A percentile compares a stretch with the other conserved stretches of the same genome.
These are phyloP conservation scores for Cordyceps farinosa DNA, from an alignment of 2,329 filamentous ascomycete species.

Conservation along the genomic window DNA sequence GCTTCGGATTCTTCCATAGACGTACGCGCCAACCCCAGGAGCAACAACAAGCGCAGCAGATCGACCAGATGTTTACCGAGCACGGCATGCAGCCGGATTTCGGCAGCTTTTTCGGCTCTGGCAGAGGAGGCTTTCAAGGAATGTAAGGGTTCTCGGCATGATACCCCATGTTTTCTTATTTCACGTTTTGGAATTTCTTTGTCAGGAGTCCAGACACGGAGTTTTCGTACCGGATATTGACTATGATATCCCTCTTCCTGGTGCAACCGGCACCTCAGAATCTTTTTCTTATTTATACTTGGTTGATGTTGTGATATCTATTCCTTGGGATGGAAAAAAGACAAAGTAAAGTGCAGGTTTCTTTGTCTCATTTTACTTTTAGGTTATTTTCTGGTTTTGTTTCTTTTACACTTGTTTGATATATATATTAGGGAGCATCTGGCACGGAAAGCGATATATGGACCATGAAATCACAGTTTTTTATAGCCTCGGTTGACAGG, in stretches of 20 bases:
- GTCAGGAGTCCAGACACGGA: neutral
- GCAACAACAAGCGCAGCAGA: conserved; percentile 36
- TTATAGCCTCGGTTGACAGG: neutral
- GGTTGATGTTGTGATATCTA: neutral
- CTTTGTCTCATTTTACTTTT: neutral
- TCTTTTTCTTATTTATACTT: neutral
- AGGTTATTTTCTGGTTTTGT: neutral
- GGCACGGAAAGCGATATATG: conserved; percentile 4
- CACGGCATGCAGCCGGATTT: conserved; percentile 45
- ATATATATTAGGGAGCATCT: conserved; percentile 3
- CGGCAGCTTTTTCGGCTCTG: conserved; percentile 45
- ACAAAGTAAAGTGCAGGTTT: neutral
- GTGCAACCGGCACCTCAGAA: neutral
- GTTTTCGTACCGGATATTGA: conserved; percentile 6
- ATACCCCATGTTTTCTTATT: conserved; percentile 32
- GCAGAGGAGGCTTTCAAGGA: conserved; percentile 41
- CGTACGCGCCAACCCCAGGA: conserved; percentile 21
- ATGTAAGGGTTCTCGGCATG: conserved; percentile 38
- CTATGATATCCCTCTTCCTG: neutral
- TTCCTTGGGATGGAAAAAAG: neutral
- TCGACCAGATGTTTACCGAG: conserved; percentile 49
- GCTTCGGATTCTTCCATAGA: conserved; percentile 26
- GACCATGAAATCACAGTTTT: neutral
- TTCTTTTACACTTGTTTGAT: conserved; percentile 1
- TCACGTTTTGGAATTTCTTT: neutral